Percentiles rank a stretch among this genome's conserved stretches.
Conservation (phyloP, 768 basidiomycete species). For the Lactarius pseudohatsudake region DNA sequence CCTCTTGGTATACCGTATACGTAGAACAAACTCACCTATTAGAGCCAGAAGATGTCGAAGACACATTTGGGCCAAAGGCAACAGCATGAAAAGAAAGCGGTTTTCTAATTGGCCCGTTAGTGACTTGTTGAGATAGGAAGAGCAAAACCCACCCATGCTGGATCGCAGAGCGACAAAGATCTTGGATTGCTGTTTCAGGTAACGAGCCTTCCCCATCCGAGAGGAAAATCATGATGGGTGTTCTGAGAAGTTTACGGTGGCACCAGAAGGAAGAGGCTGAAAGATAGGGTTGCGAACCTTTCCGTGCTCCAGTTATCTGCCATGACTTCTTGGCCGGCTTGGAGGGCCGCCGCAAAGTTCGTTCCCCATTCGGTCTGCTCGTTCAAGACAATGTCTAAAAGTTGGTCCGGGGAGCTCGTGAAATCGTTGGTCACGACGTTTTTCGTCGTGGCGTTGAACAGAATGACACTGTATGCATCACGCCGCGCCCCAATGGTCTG, state of each 20-base stretch:
- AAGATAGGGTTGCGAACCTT: conserved; percentile 38
- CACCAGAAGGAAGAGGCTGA: not conserved
- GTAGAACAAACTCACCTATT: conserved; percentile 34
- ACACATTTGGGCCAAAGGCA: conserved; percentile 44
- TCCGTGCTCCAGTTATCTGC: conserved; percentile 49
- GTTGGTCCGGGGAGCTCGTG: not conserved
- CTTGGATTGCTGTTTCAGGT: conserved; percentile 40
- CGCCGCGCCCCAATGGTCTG: not conserved
- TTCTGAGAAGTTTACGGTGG: not conserved
- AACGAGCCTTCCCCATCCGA: not conserved
- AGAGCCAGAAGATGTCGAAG: too few species aligned
- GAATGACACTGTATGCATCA: not conserved
- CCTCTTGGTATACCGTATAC: not conserved
- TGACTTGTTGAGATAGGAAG: not conserved
- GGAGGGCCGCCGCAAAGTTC: conserved; percentile 44
- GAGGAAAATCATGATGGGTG: not conserved
- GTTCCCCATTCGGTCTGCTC: conserved; percentile 41
- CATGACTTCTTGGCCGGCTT: conserved; percentile 40
- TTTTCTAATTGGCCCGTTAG: conserved; percentile 39
- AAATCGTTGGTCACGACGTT: not conserved
- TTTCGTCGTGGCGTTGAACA: not conserved
- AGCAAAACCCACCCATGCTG: conserved; percentile 42
- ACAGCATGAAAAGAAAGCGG: conserved; percentile 58
- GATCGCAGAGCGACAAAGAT: conserved; percentile 45
- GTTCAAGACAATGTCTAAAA: not conserved